These are phyloP conservation scores for Acanthamoeba healyi DNA, from an alignment of 208 protist genomes.

Conservation along the genomic window DNA sequence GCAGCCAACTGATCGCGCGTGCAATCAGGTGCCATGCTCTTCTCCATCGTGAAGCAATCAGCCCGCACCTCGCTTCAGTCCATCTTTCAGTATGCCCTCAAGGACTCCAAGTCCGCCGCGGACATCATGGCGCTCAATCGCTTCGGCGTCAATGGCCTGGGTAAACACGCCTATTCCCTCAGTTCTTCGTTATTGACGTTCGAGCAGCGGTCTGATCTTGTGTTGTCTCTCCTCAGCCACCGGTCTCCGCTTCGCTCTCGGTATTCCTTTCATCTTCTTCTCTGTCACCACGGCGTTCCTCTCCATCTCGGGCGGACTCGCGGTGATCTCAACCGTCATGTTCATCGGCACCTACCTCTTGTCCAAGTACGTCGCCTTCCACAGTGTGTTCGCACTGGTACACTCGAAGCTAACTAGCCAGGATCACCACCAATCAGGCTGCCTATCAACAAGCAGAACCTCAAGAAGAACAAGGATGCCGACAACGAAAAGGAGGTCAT, in stretches of 20 bases:
- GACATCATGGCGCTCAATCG: conserved; percentile 75
- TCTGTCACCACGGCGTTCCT: conserved; percentile 49
- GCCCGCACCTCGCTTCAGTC: conserved; percentile 61
- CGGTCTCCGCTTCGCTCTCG: conserved; percentile 53
- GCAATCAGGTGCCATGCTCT: conserved; percentile 34
- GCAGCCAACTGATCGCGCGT: background rate
- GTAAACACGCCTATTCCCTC: background rate
- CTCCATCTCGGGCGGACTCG: conserved; percentile 47
- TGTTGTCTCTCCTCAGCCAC: conserved; percentile 5
- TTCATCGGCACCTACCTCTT: conserved; percentile 54
- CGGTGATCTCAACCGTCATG: conserved; percentile 38
- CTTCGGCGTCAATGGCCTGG: conserved; percentile 61
- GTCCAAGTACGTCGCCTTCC: background rate
- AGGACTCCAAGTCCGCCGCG: conserved; percentile 33
- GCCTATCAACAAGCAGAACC: conserved; percentile 29
- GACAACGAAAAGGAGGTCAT: background rate
- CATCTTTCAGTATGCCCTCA: conserved; percentile 64
- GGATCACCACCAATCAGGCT: background rate
- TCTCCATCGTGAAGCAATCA: conserved; percentile 69
- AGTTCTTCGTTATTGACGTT: background rate
- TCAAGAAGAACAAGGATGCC: conserved; percentile 16
- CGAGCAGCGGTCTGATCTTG: background rate
- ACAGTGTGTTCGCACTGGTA: too few relatives aligned
- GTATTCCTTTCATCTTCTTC: conserved; percentile 59
- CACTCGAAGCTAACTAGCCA: background rate